Base-by-base conservation (phyloP, 371 early-diverging fungal genomes). In the Mortierella sp. region DNA sequence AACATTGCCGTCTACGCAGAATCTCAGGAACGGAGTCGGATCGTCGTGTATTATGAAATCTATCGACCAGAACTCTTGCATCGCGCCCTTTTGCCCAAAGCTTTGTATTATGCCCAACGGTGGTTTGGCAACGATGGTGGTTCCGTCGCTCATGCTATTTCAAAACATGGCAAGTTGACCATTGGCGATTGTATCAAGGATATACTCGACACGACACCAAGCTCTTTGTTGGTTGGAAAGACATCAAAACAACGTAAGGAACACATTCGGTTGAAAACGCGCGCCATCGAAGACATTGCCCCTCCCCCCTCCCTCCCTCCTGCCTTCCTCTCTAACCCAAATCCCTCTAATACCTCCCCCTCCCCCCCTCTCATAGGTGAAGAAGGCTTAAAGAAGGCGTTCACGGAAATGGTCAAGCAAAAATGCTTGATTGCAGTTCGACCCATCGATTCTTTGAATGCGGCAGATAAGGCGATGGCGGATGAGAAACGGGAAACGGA, bases 1-100 rank as follows among this genome's bases (percentile, higher is more conserved):
- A 79, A 83, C 66, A 45, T 87, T 7, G 89, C 73, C 14, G 79
- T 82, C 10, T 88, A 85, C 63, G 85, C 87, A 12, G 89, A 89
- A 64, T 52, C 81, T 21, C 61, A 61, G 62, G 76, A 74, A 31
- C 42, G 41, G 41, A 50, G 28, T 6, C 54, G 76, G 58, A 64
- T 74, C 45, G 83, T 86, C 3, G 89, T 90, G 10, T 91, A 86
- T 79, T 96, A 95, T 70, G 80, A 86, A 18, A 74, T 86, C 39
- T 83, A 85, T 54, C 54, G 82, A 18, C 53, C 79, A 14, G 82
- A 67, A 24, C 82, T 94, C 28, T 67, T 92, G 64, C 70, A 90
- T 67, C 76, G 94, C 42, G 83, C 89, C 51, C 78, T 93, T 27
- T 84, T 90, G 66, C 91, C 93, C 1, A 72, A 86, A 14, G 90